Evolutionary conservation across 805 yeast genomes (phyloP).

Genomic region (Pichia cabralensis): DNA sequence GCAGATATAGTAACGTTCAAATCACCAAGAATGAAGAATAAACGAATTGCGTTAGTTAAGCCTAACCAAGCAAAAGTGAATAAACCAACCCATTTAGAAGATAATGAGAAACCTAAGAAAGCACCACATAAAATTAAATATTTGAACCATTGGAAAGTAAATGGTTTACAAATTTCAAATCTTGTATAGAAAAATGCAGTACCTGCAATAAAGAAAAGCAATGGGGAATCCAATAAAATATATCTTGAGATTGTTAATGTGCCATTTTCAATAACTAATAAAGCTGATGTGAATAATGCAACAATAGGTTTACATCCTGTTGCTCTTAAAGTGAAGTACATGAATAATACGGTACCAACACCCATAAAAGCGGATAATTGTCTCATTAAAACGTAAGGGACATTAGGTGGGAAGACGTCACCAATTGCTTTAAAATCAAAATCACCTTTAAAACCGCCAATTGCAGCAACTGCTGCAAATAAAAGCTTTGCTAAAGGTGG

Average conservation of each 20-base stretch:
- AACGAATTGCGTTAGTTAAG: slow-evolving; percentile 42
- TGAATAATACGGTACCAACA: slow-evolving; percentile 52
- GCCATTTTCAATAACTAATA: slow-evolving; percentile 59
- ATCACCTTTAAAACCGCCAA: slow-evolving; percentile 66
- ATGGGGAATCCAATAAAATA: slow-evolving; percentile 67
- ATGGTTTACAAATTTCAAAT: slow-evolving; percentile 57
- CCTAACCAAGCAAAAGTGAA: slow-evolving; percentile 79
- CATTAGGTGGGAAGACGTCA: slow-evolving; percentile 42
- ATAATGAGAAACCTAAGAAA: slow-evolving; percentile 62
- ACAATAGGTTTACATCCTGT: slow-evolving; percentile 63
- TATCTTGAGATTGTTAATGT: slow-evolving; percentile 63
- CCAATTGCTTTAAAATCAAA: slow-evolving; percentile 63
- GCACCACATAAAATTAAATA: slow-evolving; percentile 55
- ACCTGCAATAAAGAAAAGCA: slow-evolving; percentile 68
- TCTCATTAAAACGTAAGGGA: slow-evolving; percentile 65
- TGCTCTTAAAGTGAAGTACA: slow-evolving; percentile 58
- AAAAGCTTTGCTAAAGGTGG: slow-evolving; percentile 81
- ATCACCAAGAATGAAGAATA: slow-evolving; percentile 72
- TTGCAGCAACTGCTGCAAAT: slow-evolving; percentile 56
- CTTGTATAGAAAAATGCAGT: slow-evolving; percentile 56
- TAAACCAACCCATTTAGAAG: slow-evolving; percentile 79
- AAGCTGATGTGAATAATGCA: slow-evolving; percentile 44
- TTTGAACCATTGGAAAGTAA: slow-evolving; percentile 45
- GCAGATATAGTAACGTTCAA: slow-evolving; percentile 37
- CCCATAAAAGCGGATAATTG: slow-evolving; percentile 60